Percentiles rank a stretch among this genome's conserved stretches.
Evolutionary conservation across 495 filamentous ascomycete species (phyloP).

Genomic region (Chlorociboria aeruginascens): DNA sequence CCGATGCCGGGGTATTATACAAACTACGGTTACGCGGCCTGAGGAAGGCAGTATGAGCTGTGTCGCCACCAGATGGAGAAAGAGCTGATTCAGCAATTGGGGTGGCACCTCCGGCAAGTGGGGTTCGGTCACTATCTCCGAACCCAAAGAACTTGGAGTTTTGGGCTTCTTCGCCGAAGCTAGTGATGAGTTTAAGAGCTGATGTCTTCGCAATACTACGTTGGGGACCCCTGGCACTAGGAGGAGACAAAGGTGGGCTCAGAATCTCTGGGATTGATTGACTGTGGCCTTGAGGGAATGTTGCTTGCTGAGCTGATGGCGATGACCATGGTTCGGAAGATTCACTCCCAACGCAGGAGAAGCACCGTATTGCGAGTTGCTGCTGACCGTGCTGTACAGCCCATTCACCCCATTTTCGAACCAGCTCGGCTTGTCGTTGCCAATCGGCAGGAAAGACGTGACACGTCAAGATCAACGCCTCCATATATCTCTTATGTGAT

Average conservation of each 20-base stretch:
- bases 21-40: constrained; percentile 44
- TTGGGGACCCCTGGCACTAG: constrained; percentile 36
- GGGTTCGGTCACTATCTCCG: constrained; percentile 58
- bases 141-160: constrained; percentile 55
- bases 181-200: constrained; percentile 87
- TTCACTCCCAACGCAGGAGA: constrained; percentile 68
- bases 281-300: constrained; percentile 35
- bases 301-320: constrained; percentile 60
- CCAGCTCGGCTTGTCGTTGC: constrained; percentile 76
- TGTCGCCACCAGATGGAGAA: constrained; percentile 50
- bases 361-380: constrained; percentile 84
- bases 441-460: constrained; percentile 67
- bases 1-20: constrained; percentile 57
- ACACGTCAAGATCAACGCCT: constrained; percentile 72
- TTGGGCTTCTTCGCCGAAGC: constrained; percentile 55
- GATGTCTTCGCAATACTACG: constrained; percentile 60
- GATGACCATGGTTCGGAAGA: constrained; percentile 73
- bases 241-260: constrained; percentile 48
- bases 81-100: constrained; percentile 89
- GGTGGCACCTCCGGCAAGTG: constrained; percentile 67
- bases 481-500: constrained; percentile 83
- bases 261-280: constrained; percentile 39
- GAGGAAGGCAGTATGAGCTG: constrained; percentile 53
- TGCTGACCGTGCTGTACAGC: constrained; percentile 78
- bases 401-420: constrained; percentile 90